Base-by-base conservation (phyloP, 495 filamentous ascomycete species). In the Hypoxylon trugodes region DNA sequence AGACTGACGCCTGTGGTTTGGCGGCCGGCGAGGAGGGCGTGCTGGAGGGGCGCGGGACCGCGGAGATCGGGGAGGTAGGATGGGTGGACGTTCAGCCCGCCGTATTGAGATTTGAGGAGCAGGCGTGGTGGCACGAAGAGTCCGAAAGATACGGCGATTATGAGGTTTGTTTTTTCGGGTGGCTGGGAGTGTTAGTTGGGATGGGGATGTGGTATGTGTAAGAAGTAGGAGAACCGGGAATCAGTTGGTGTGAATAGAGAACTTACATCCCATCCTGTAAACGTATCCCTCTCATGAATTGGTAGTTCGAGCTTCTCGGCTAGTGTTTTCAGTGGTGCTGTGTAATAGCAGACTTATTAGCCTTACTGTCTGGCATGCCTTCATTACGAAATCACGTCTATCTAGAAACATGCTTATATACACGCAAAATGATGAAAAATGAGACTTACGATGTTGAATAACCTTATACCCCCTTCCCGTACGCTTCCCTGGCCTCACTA, bases 71-170 rank as follows among this genome's bases (percentile, higher is more conserved):
- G 95, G 9, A 98, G 85, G 5, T 96, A 71, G n/a, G 94, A 97
- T 1, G 95, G 95, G 71, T 98, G 95, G 3, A 98, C 82, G 76
- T 98, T 98, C 18, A 98, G 74, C 0, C 95, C 95, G 57, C 93
- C 93, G 76, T 94, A 96, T 53, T 83, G 81, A 12, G 90, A 82
- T 4, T 66, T 73, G 21, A 78, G 80, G 36, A 98, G 80, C 12
- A 97, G 83, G 2, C 90, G 81, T 4, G 86, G 84, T 1, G 95
- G 96, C 7, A 98, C 86, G 45, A 96, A 88, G 12, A 96, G 83
- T 2, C 95, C 95, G 73, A 98, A 98, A 5, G 95, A 97, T n/a
- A 97, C 96, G 18, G 93, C 92, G 28, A 98, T 83, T 55, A 98
- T 87, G 37, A 98, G 80, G 70, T 97, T 93, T 59, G 90, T 87